Conservation (phyloP, 257 asterid genomes). For the Linaria vulgaris region DNA sequence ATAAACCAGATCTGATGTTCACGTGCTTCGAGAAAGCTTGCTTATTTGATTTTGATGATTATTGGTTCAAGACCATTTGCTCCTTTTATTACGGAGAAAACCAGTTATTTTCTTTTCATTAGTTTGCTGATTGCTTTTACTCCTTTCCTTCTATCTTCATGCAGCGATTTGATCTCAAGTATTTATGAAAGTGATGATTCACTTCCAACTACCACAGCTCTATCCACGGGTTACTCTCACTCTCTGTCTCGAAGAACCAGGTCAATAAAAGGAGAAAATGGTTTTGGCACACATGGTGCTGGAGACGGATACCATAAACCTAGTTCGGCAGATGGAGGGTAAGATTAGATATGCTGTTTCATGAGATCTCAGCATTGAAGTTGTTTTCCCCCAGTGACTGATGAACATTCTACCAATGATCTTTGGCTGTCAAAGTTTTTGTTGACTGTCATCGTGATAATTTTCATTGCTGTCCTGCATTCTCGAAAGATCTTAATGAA, state of each 20-base stretch:
- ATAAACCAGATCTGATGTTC: conserved; percentile 9
- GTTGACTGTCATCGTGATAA: conserved; percentile 1
- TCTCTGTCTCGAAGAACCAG: conserved; percentile 96
- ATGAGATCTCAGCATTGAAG: conserved; percentile 17
- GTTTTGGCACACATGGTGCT: conserved; percentile 44
- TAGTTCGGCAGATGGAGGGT: conserved; percentile 86
- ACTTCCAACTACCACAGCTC: conserved; percentile 61
- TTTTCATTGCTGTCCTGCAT: conserved; percentile 12
- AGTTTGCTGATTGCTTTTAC: conserved; percentile 9
- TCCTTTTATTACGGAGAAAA: conserved; percentile 19
- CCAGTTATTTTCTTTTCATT: conserved; percentile 6
- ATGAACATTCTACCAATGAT: conserved; percentile 16
- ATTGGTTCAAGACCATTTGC: conserved; percentile 14
- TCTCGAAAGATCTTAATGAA: conserved; percentile 7
- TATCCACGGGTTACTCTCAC: conserved; percentile 62
- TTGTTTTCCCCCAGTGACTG: conserved; percentile 16
- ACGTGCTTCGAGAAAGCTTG: conserved; percentile 20
- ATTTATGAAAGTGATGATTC: conserved; percentile 72
- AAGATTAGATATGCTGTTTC: conserved; percentile 31
- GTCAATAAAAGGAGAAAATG: conserved; percentile 69
- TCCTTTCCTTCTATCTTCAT: conserved; percentile 37
- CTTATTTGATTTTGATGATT: conserved; percentile 5
- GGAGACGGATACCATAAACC: conserved; percentile 66
- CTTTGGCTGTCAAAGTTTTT: conserved; percentile 16
- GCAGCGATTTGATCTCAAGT: conserved; percentile 71